Evolutionary conservation across 225 moss, liverwort and hornwort species (phyloP).

Genomic region (Pseudoscleropodium purum): DNA sequence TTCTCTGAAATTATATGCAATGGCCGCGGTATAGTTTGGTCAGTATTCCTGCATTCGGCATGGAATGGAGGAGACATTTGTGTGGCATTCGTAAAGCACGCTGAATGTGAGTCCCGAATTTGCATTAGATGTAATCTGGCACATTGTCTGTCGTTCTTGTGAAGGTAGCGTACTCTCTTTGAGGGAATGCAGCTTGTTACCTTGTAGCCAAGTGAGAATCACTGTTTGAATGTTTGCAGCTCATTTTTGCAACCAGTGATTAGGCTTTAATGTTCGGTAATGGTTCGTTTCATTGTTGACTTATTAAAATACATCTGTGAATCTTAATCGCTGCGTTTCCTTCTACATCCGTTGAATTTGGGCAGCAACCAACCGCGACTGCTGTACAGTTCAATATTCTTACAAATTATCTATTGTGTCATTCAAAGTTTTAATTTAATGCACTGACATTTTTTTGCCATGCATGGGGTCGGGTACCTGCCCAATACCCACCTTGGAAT

Average conservation of each 20-base stretch:
- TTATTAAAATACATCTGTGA: background rate
- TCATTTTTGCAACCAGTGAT: background rate
- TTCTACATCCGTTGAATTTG: background rate
- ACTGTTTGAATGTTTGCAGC: background rate
- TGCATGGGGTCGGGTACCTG: too few species aligned
- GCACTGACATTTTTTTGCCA: background rate
- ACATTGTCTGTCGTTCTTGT: background rate
- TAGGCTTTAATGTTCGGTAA: background rate
- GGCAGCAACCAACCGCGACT: background rate
- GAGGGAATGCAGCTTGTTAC: background rate
- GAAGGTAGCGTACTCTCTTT: background rate
- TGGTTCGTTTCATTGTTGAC: background rate
- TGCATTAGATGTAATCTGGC: background rate
- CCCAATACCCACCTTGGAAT: background rate
- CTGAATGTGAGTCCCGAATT: background rate
- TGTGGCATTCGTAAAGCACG: background rate
- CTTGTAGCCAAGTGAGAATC: background rate
- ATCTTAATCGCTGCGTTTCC: background rate
- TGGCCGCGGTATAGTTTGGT: background rate
- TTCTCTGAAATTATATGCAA: constrained; percentile 21
- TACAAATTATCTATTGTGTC: too few species aligned
- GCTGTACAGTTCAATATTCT: background rate
- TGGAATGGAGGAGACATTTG: background rate
- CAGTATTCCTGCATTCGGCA: background rate
- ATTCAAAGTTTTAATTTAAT: background rate